Conservation (phyloP, 75 land plant species). For the Pinus taeda region DNA sequence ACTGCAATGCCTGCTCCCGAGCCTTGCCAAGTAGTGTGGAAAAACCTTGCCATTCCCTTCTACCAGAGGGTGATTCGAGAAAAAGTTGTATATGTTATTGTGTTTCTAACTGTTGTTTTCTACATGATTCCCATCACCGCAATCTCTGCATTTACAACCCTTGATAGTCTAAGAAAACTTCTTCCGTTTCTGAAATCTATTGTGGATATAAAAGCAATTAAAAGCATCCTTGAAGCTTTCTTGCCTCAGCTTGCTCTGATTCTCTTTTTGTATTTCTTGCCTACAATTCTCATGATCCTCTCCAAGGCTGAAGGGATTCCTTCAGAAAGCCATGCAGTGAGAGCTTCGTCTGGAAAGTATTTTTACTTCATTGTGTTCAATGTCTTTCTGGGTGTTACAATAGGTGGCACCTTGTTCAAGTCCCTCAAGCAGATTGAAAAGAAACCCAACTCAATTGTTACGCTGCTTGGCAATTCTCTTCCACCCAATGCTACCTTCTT, state of each 20-base stretch:
- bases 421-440: slow-evolving; percentile 53
- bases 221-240: slow-evolving; percentile 73
- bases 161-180: slow-evolving; percentile 51
- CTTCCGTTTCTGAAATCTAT: slow-evolving; percentile 72
- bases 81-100: slow-evolving; percentile 50
- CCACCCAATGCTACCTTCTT: slow-evolving; percentile 82
- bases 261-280: slow-evolving; percentile 74
- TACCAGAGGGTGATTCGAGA: slow-evolving; percentile 49
- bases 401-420: slow-evolving; percentile 57
- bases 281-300: slow-evolving; percentile 61
- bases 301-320: slow-evolving; percentile 78
- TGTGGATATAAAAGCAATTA: slow-evolving; percentile 37
- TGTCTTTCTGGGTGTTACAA: slow-evolving; percentile 86
- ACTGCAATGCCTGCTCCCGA: slow-evolving; percentile 79
- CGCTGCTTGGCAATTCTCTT: slow-evolving; percentile 52
- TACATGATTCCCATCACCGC: slow-evolving; percentile 88
- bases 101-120: slow-evolving; percentile 66
- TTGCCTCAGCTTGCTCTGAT: slow-evolving; percentile 83
- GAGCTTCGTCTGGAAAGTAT: slow-evolving; percentile 86
- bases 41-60: slow-evolving; percentile 45
- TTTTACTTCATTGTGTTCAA: slow-evolving; percentile 85
- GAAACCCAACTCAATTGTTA: slow-evolving; percentile 30
- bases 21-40: slow-evolving; percentile 74
- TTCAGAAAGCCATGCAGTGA: slow-evolving; percentile 55
- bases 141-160: slow-evolving; percentile 76